These are phyloP conservation scores for Rossbeevera mucosa DNA, from an alignment of 768 basidiomycete species.

Conservation along the genomic window DNA sequence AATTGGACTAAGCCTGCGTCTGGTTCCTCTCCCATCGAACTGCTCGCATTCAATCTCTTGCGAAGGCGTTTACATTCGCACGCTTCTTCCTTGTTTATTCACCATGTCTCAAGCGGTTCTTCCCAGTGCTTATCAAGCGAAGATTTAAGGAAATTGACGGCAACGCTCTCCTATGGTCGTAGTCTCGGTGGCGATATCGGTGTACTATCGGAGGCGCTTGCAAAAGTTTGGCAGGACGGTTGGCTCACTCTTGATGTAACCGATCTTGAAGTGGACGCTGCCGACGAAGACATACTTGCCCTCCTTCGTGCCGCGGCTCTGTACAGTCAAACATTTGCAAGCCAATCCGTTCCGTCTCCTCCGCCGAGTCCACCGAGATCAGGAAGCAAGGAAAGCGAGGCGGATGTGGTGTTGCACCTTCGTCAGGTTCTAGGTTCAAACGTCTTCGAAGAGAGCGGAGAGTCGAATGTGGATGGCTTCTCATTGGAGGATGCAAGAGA, in stretches of 20 bases:
- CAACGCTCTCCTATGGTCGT: slow-evolving; percentile 54
- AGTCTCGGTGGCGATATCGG: slow-evolving; percentile 59
- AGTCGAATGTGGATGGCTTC: slow-evolving; percentile 26
- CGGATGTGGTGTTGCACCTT: slow-evolving; percentile 42
- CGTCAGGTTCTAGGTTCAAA: slow-evolving; percentile 51
- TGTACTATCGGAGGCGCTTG: slow-evolving; percentile 51
- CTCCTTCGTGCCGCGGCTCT: slow-evolving; percentile 58
- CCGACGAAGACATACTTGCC: slow-evolving; percentile 45
- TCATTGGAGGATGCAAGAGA: slow-evolving; percentile 71
- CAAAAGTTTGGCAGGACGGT: slow-evolving; percentile 49
- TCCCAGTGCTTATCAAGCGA: slow-evolving; percentile 18
- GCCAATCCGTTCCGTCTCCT: slow-evolving; percentile 46
- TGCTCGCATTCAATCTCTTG: slow-evolving; percentile 48
- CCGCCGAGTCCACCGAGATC: slow-evolving; percentile 48
- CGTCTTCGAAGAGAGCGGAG: slow-evolving; percentile 38
- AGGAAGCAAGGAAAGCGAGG: slow-evolving; percentile 6
- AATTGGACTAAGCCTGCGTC: slow-evolving; percentile 24
- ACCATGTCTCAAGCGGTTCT: slow-evolving; percentile 30
- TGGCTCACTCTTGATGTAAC: slow-evolving; percentile 27
- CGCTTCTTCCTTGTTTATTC: slow-evolving; percentile 52
- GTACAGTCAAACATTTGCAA: slow-evolving; percentile 56
- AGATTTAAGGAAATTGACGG: slow-evolving; percentile 36
- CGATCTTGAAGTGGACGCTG: slow-evolving; percentile 27
- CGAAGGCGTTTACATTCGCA: slow-evolving; percentile 50
- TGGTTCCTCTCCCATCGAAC: no score